Conservation (phyloP, 768 basidiomycete genomes). For the Mycena polygramma region DNA sequence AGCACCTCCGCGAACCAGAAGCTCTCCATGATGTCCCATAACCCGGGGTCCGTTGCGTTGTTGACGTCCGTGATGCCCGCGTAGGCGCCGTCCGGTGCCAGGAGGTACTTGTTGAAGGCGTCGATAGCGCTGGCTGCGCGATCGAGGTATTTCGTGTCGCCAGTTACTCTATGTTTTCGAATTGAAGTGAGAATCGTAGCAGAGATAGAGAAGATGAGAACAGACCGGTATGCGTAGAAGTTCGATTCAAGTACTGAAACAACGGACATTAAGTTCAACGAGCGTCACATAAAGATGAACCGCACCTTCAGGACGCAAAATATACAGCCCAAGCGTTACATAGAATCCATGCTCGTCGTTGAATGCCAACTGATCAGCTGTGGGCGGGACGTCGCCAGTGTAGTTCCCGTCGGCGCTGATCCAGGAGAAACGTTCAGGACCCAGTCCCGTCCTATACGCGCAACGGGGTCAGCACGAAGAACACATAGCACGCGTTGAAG, state of each 20-base stretch:
- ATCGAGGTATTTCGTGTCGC: constrained; percentile 75
- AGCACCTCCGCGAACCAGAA: constrained; percentile 80
- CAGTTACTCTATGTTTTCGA: constrained; percentile 63
- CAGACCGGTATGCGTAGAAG: constrained; percentile 6
- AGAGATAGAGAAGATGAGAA: background rate
- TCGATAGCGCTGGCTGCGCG: constrained; percentile 70
- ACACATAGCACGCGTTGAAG: too few species aligned
- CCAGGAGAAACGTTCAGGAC: constrained; percentile 78
- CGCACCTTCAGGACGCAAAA: constrained; percentile 71
- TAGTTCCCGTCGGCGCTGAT: constrained; percentile 73
- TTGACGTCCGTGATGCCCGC: constrained; percentile 72
- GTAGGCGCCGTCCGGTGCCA: constrained; percentile 57
- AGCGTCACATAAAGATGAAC: background rate
- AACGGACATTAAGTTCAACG: background rate
- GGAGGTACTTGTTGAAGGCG: constrained; percentile 71
- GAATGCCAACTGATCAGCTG: constrained; percentile 59
- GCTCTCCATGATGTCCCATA: constrained; percentile 76
- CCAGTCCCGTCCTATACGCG: constrained; percentile 74
- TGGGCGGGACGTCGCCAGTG: constrained; percentile 62
- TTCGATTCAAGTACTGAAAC: constrained; percentile 69
- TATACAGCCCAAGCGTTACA: constrained; percentile 66
- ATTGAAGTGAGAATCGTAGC: constrained; percentile 76
- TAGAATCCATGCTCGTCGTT: constrained; percentile 76
- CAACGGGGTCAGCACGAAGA: background rate
- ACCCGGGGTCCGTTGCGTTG: constrained; percentile 45